These are phyloP conservation scores for Colletotrichum sp. DNA, from an alignment of 2,329 filamentous ascomycete species.

Conservation along the genomic window DNA sequence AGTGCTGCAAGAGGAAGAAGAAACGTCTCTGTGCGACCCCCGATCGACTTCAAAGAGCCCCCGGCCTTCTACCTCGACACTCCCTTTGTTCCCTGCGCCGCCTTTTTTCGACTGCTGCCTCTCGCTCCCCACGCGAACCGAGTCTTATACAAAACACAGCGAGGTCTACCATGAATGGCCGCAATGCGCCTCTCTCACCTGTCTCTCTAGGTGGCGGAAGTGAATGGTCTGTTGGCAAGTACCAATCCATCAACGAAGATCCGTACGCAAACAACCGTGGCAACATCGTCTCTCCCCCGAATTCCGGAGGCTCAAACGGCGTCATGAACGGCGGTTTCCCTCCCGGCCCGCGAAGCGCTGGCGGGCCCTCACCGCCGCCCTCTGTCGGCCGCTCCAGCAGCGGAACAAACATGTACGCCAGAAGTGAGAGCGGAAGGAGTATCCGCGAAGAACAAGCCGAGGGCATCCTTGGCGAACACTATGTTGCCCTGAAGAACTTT, in stretches of 20 bases:
- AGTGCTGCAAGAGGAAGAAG: not conserved
- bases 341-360: conserved; percentile 59
- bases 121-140: conserved; percentile 21
- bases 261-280: conserved; percentile 59
- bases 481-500: conserved; percentile 77
- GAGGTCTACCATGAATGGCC: conserved; percentile 66
- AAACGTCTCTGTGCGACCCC: not conserved
- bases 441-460: conserved; percentile 65
- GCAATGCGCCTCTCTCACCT: conserved; percentile 80
- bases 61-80: not conserved
- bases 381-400: conserved; percentile 87
- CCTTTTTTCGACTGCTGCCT: conserved; percentile 25
- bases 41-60: not conserved
- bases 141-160: not conserved
- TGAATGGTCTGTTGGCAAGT: conserved; percentile 79
- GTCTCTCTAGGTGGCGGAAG: conserved; percentile 83
- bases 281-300: conserved; percentile 71
- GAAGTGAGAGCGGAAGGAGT: conserved; percentile 69
- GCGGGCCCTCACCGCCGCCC: conserved; percentile 81
- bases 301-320: conserved; percentile 66
- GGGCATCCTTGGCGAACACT: conserved; percentile 76
- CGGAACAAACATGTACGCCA: conserved; percentile 72
- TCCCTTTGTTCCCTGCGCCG: conserved; percentile 15
- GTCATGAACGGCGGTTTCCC: conserved; percentile 64
- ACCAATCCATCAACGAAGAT: conserved; percentile 61